These are phyloP conservation scores for Arctium lappa DNA, from an alignment of 129 eudicot genomes.

Conservation along the genomic window DNA sequence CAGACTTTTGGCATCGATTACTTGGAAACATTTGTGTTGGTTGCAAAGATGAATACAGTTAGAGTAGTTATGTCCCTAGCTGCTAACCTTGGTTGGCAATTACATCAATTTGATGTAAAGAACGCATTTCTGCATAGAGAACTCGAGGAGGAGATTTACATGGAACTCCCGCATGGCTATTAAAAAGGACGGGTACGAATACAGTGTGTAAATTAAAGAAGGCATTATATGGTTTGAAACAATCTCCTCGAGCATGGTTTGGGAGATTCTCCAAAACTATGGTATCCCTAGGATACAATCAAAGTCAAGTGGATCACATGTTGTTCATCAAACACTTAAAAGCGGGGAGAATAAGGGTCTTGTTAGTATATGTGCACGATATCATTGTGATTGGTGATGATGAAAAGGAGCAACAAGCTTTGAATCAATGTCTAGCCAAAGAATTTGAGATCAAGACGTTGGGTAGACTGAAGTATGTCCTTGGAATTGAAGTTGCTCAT, in stretches of 20 bases:
- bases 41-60: neutral
- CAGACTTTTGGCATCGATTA: neutral
- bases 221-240: neutral
- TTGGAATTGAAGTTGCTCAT: neutral
- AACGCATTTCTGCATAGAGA: too few relatives aligned
- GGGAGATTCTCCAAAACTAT: neutral
- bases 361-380: neutral
- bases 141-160: neutral
- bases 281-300: neutral
- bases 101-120: neutral
- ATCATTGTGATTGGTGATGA: neutral
- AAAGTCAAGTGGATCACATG: neutral
- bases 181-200: too few relatives aligned
- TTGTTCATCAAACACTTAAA: neutral
- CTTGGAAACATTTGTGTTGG: neutral
- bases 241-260: conserved; percentile 9
- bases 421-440: neutral
- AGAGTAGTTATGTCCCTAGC: neutral
- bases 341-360: neutral
- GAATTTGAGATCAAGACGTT: neutral
- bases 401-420: neutral
- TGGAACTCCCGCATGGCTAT: neutral
- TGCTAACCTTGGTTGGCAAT: neutral
- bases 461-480: neutral
- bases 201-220: neutral